A percentile compares a stretch with the other conserved stretches of the same genome.
These are phyloP conservation scores for Auriscalpium vulgare DNA, from an alignment of 768 basidiomycete genomes.

Conservation along the genomic window DNA sequence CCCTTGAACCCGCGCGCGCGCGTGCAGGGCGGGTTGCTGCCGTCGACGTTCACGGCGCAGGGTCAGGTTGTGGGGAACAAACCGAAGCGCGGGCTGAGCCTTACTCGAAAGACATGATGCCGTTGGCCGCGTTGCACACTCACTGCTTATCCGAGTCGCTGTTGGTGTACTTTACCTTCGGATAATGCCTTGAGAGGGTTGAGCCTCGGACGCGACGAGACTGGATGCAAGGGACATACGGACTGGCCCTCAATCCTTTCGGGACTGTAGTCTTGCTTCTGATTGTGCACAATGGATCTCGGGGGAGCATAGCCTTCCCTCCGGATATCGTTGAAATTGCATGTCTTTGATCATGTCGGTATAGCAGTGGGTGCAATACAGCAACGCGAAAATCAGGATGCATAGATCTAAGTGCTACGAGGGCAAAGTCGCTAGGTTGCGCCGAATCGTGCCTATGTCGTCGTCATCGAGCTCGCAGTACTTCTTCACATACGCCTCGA, in stretches of 20 bases:
- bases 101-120: slow-evolving; percentile 7
- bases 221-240: too few species aligned
- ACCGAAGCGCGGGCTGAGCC: slow-evolving; percentile 12
- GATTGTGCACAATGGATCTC: not conserved
- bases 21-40: slow-evolving; percentile 13
- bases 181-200: not conserved
- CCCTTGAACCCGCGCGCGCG: slow-evolving; percentile 15
- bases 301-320: not conserved
- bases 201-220: too few species aligned
- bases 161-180: not conserved
- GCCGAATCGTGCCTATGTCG: slow-evolving; percentile 52
- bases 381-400: not conserved
- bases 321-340: not conserved
- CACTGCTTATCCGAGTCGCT: not conserved
- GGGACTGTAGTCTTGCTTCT: not conserved
- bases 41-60: slow-evolving; percentile 12
- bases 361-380: not conserved
- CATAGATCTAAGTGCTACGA: not conserved
- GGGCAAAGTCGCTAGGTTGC: slow-evolving; percentile 37
- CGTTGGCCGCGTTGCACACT: not conserved
- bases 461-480: slow-evolving; percentile 52
- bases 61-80: slow-evolving; percentile 10
- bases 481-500: slow-evolving; percentile 50
- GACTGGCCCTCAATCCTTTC: not conserved
- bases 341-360: not conserved